phyloP scores from a whole-genome alignment of 352 stramenopile genomes.

The Globisporangium perplexum region DNA sequence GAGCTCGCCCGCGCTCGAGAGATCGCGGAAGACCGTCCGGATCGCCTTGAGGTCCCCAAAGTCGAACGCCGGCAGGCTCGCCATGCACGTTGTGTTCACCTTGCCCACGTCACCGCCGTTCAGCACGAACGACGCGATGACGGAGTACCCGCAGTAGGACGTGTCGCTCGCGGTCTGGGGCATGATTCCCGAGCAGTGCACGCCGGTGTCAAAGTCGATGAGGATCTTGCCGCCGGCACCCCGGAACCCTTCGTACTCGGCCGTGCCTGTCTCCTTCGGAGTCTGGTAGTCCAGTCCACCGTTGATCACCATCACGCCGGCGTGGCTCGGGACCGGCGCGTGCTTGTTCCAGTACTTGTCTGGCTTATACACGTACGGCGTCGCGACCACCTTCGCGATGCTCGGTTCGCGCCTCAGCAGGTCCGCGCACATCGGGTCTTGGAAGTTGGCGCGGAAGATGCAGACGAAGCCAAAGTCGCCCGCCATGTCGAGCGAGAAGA shows the following conservation, averaged over 20 bases:
- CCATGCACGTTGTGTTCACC: constrained; percentile 1
- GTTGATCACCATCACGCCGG: constrained; percentile 25
- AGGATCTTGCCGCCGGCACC: constrained; percentile 11
- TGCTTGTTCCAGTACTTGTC: constrained; percentile 28
- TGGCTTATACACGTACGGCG: constrained; percentile 20
- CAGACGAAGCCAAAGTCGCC: constrained; percentile 9
- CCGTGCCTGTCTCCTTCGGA: constrained; percentile 12
- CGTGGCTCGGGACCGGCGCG: constrained; percentile 13
- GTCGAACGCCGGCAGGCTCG: not conserved
- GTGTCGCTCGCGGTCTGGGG: not conserved
- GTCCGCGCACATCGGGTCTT: not conserved
- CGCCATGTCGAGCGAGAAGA: constrained; percentile 9
- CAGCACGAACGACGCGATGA: not conserved
- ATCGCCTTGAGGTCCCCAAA: constrained; percentile 2
- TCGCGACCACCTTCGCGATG: not conserved
- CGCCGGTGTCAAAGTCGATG: constrained; percentile 6
- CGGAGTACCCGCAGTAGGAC: not conserved
- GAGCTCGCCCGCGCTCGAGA: not conserved
- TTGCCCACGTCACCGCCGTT: not conserved
- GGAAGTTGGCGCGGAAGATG: not conserved
- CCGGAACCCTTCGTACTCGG: constrained; percentile 15
- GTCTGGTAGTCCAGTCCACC: constrained; percentile 24
- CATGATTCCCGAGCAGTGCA: not conserved
- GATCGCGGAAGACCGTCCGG: not conserved
- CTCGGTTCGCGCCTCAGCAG: not conserved